Percentiles rank a stretch among this genome's conserved stretches.
phyloP scores from a whole-genome alignment of 2,329 filamentous ascomycete species.

The Pestalotiopsis sp. region DNA sequence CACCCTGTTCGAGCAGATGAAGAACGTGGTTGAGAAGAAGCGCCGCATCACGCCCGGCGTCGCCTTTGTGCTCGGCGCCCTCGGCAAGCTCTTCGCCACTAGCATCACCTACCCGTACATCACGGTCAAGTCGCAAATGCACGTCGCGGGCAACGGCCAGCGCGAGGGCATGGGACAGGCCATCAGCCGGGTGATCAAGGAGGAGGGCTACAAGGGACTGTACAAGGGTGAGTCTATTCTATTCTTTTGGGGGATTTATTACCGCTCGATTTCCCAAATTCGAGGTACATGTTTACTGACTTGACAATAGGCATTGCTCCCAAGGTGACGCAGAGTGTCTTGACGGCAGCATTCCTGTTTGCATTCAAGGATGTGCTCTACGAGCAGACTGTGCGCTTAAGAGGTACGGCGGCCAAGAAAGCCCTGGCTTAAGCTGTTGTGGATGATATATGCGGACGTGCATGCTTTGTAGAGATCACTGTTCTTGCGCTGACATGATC shows the following conservation, averaged over 20 bases:
- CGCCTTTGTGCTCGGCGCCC: slow-evolving; percentile 86
- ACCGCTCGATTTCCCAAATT: neutral
- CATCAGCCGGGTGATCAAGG: slow-evolving; percentile 76
- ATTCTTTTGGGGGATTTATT: neutral
- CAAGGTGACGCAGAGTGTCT: slow-evolving; percentile 94
- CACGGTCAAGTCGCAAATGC: slow-evolving; percentile 97
- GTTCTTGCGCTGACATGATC: neutral
- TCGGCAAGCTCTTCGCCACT: slow-evolving; percentile 94
- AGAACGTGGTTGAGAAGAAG: slow-evolving; percentile 80
- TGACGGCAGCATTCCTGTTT: slow-evolving; percentile 95
- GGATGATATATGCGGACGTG: neutral
- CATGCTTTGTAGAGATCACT: neutral
- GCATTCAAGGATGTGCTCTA: slow-evolving; percentile 98
- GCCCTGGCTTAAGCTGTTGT: neutral
- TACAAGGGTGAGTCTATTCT: slow-evolving; percentile 76
- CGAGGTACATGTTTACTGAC: slow-evolving; percentile 6
- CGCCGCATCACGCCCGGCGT: slow-evolving; percentile 78
- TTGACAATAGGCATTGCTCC: slow-evolving; percentile 76
- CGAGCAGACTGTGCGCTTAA: slow-evolving; percentile 72
- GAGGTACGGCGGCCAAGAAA: slow-evolving; percentile 36
- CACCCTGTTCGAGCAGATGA: slow-evolving; percentile 97
- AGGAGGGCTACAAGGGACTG: slow-evolving; percentile 89
- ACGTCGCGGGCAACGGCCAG: slow-evolving; percentile 78
- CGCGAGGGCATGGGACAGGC: slow-evolving; percentile 80
- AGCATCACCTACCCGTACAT: slow-evolving; percentile 97